Evolutionary conservation across 75 land plant species (phyloP), one percentile per base, ranked within the genome.

Genomic region (Picea glauca): DNA sequence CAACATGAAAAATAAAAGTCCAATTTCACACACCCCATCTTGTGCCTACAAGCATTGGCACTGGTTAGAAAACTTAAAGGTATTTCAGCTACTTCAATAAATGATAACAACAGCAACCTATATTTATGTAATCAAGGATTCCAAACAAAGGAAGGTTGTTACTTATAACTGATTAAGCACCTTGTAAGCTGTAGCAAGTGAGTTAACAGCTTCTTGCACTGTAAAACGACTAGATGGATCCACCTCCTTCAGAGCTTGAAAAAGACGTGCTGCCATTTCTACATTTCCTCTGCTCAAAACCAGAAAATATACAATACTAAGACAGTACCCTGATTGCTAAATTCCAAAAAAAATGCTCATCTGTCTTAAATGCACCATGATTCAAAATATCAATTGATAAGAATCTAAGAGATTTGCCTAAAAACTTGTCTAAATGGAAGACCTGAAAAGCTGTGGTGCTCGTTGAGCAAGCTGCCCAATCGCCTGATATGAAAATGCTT

Each of bases 391-490:
- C 61, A 20, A 23, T 35, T 31, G 62, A 62, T 14, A 81, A 76
- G 31, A 76, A 75, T 61, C 62, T 26, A 60, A 13, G 68, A 8
- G 32, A 77, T 23, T 32, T 14, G 1, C 40, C 17, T 40, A 17
- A 77, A 20, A n/a, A 33, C 1, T 18, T 58, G 17, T 31, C 3
- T 35, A 60, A 54, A 14, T 65, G 65, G 17, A 50, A 84, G 12
- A 88, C 98, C 96, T 88, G 79, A 95, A 95, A 77, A 98, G 92
- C 21, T 91, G 81, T 58, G 98, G 99, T 81, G 94, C 82, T 26
- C 99, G 92, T 79, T 86, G 80, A 56, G 98, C 94, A 79, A 98
- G 98, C 80, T 88, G 88, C 32, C 99, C 99, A 81, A 98, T 91
- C 35, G 96, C 92, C 86, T 98, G 94, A 76, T 91, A 98, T 33